Conservation (phyloP, 306 rosid species). For the Rubus idaeus region DNA sequence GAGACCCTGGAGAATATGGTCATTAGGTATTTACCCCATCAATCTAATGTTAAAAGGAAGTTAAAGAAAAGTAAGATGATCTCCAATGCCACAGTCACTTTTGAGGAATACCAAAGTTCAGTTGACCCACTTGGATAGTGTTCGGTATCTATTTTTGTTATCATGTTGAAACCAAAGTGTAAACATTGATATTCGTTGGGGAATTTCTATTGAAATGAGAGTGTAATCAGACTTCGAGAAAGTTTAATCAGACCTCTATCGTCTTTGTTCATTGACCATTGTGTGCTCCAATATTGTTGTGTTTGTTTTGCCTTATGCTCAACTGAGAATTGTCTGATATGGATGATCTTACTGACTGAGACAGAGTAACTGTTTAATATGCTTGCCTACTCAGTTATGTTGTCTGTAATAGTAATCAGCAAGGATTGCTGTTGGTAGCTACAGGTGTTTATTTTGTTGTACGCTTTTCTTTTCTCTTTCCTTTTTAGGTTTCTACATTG, state of each 20-base stretch:
- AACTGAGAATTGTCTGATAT: neutral
- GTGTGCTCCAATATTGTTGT: neutral
- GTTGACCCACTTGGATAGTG: neutral
- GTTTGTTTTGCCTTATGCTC: neutral
- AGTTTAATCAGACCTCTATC: neutral
- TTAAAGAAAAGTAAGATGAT: neutral
- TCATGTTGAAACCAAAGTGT: neutral
- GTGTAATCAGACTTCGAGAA: neutral
- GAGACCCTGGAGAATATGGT: neutral
- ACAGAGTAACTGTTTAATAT: too few relatives aligned
- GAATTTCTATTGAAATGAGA: neutral
- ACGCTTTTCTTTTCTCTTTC: too few relatives aligned
- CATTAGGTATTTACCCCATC: neutral
- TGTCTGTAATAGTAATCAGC: too few relatives aligned
- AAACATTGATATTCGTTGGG: neutral
- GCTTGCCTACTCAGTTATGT: too few relatives aligned
- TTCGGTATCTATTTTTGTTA: neutral
- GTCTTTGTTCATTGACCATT: neutral
- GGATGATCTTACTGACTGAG: neutral
- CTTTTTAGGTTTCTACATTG: too few relatives aligned
- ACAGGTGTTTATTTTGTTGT: too few relatives aligned
- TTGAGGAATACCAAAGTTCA: neutral
- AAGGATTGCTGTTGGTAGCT: too few relatives aligned
- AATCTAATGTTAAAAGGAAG: neutral
- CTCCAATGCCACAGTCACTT: neutral